A percentile compares a stretch with the other conserved stretches of the same genome.
These are phyloP conservation scores for Amylostereum areolatum DNA, from an alignment of 1,284 basidiomycete genomes.

Conservation along the genomic window DNA sequence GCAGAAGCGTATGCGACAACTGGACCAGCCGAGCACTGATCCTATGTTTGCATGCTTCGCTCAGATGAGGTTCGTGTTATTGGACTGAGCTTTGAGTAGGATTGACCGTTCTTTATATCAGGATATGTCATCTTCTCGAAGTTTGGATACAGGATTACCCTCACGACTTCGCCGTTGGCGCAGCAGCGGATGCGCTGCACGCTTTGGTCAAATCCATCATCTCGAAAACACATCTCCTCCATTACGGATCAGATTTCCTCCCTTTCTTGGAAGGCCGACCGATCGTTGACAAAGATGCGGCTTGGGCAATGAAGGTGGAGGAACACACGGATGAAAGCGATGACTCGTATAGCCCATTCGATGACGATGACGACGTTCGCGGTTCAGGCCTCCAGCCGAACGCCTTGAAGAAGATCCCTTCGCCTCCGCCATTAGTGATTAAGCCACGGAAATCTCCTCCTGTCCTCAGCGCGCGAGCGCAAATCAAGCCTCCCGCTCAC, in stretches of 20 bases:
- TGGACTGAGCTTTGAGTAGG: not conserved
- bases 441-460: not conserved
- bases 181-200: slow-evolving; percentile 61
- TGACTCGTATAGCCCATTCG: slow-evolving; percentile 44
- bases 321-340: slow-evolving; percentile 55
- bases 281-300: slow-evolving; percentile 56
- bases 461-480: slow-evolving; percentile 38
- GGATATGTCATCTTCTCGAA: slow-evolving; percentile 72
- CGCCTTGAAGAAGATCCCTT: not conserved
- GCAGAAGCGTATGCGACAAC: slow-evolving; percentile 75
- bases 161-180: slow-evolving; percentile 69
- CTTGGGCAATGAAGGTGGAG: slow-evolving; percentile 66
- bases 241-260: slow-evolving; percentile 75
- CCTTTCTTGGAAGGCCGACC: slow-evolving; percentile 68
- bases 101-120: slow-evolving; percentile 19
- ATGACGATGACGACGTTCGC: slow-evolving; percentile 37
- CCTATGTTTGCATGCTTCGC: slow-evolving; percentile 79
- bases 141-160: slow-evolving; percentile 69
- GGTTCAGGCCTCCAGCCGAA: not conserved
- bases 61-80: slow-evolving; percentile 62
- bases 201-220: slow-evolving; percentile 73
- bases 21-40: slow-evolving; percentile 67
- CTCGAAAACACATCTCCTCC: slow-evolving; percentile 70
- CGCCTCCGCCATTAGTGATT: not conserved
- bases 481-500: slow-evolving; percentile 57